Percentiles rank a stretch among this genome's conserved stretches.
phyloP scores from a whole-genome alignment of 106 monocot species.

The Allium fistulosum region DNA sequence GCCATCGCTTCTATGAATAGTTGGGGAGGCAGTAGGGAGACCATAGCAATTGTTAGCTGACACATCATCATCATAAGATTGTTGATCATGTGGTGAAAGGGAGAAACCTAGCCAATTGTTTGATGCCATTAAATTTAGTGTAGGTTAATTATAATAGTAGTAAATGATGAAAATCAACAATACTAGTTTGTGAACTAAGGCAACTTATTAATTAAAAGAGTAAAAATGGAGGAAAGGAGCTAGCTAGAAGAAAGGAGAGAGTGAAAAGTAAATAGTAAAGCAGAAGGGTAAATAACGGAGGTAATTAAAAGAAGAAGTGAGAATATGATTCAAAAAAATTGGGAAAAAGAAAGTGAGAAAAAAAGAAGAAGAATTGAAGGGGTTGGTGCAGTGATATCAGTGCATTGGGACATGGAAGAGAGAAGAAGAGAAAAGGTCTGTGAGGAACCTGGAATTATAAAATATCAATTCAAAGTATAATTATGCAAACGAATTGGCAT shows the following conservation, averaged over 20 bases:
- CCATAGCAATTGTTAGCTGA: slow-evolving; percentile 29
- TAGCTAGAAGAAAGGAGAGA: not conserved
- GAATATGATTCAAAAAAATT: not conserved
- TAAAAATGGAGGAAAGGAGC: not conserved
- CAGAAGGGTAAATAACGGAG: not conserved
- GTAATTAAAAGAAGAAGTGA: not conserved
- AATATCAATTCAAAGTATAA: slow-evolving; percentile 15
- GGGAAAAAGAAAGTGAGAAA: not conserved
- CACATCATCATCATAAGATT: slow-evolving; percentile 26
- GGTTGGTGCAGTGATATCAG: slow-evolving; percentile 7
- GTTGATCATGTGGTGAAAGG: slow-evolving; percentile 69
- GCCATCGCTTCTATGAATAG: slow-evolving; percentile 18
- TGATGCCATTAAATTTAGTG: slow-evolving; percentile 34
- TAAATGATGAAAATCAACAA: no score
- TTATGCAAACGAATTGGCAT: not conserved
- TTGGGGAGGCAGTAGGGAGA: slow-evolving; percentile 19
- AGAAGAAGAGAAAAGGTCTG: slow-evolving; percentile 16
- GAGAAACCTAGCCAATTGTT: slow-evolving; percentile 95
- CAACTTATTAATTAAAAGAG: not conserved
- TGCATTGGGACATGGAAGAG: slow-evolving; percentile 13
- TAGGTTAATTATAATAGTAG: not conserved
- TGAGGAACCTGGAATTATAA: slow-evolving; percentile 15
- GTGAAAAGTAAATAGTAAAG: not conserved
- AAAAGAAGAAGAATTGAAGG: not conserved
- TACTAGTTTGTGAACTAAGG: not conserved